These are phyloP conservation scores for Euphorbia celastroides DNA, from an alignment of 441 rosid species.

Conservation along the genomic window DNA sequence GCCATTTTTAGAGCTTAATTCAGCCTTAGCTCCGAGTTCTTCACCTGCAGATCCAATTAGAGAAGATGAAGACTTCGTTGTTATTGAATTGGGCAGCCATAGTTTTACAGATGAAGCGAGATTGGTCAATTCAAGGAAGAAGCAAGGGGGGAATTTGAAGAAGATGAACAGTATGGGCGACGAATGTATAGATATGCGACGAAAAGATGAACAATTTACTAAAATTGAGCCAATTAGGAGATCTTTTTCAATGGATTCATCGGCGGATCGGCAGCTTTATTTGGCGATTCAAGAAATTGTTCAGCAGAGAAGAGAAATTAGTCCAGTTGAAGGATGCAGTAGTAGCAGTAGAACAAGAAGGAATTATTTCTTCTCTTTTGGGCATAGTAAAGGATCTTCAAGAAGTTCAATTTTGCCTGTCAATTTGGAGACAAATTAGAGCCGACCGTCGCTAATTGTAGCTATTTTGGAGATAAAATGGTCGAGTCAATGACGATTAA, in stretches of 20 bases:
- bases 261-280: conserved; percentile 52
- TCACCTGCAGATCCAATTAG: conserved; percentile 37
- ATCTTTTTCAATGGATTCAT: conserved; percentile 88
- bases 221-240: conserved; percentile 71
- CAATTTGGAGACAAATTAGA: too few relatives aligned
- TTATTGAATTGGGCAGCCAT: conserved; percentile 52
- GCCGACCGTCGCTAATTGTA: too few relatives aligned
- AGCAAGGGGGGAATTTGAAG: conserved; percentile 34
- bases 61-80: conserved; percentile 60
- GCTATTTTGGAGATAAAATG: too few relatives aligned
- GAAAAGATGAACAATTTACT: conserved; percentile 54
- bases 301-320: conserved; percentile 27
- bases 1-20: conserved; percentile 16
- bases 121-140: conserved; percentile 31
- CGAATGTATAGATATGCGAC: conserved; percentile 56
- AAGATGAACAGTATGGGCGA: conserved; percentile 83
- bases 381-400: too few relatives aligned
- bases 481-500: too few relatives aligned
- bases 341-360: too few relatives aligned
- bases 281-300: conserved; percentile 59
- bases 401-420: too few relatives aligned
- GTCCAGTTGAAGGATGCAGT: neutral
- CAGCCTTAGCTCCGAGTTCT: conserved; percentile 35
- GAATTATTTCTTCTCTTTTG: too few relatives aligned
- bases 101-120: conserved; percentile 34